Base-by-base conservation (phyloP, 202 grass and related monocot species). In the Saccharum hybrid region DNA sequence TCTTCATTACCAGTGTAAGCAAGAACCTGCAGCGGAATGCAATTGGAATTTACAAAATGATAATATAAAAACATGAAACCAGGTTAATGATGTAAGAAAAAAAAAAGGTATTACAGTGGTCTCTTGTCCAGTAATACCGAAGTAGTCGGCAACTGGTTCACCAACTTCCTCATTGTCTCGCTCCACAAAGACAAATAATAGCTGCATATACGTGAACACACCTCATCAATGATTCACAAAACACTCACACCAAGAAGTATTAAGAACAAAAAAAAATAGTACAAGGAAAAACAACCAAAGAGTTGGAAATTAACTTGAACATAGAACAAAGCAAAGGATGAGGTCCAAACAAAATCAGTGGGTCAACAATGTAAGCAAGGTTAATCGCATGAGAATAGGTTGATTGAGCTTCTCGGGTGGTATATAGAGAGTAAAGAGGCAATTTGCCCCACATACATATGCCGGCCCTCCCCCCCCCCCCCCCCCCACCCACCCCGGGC, bases 1-100 rank as follows among this genome's bases (percentile, higher is more conserved):
- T 98, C 96, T 63, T 96, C 93, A 83, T 98, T 98, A 80, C 93
- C 96, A 36, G 89, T 88, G 77, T 94, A 98, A 84, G 93, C 96
- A 85, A 98, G 89, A 86, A 98, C 67, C 91, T 98, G 80, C 38
- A 74, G 79, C 76, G 73, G 45, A 41, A 36, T 60, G 61, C 2
- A 56, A 85, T 59, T 18, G 11, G 68, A 9, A 72, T 37, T 60
- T 85, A 83, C 51, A 51, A 49, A 68, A 62, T 51, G 74, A 70
- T 49, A 73, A 7, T 13, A 66, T 15, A 70, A 72, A 45, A 46
- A 49, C 12, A 45, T 56, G 62, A 81, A 75, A 59, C 40, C 11
- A 41, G 54, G 4, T 60, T 31, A 64, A 66, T 65, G 4, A 0
- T 66, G 71, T 19, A 31, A 74, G 51, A 37, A 15, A 15, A 77